These are phyloP conservation scores for Colletotrichum tofieldiae DNA, from an alignment of 2,329 filamentous ascomycete species.

Conservation along the genomic window DNA sequence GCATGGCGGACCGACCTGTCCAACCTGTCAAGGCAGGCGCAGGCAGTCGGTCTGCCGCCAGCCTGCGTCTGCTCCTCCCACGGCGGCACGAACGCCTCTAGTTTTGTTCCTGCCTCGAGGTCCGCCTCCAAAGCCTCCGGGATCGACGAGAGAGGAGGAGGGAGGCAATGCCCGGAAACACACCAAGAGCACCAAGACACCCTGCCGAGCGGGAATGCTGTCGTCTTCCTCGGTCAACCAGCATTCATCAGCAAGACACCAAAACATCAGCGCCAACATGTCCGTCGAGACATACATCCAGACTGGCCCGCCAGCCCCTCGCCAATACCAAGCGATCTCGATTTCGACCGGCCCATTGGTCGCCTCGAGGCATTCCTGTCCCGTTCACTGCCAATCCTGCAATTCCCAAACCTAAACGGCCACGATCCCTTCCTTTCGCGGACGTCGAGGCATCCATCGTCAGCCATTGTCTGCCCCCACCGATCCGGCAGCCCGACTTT, in stretches of 20 bases:
- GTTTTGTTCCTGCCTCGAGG: not conserved
- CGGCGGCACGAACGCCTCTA: too few species aligned
- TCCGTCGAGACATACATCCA: not conserved
- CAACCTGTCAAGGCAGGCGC: not conserved
- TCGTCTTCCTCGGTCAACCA: not conserved
- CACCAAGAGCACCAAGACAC: not conserved
- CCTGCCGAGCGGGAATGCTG: not conserved
- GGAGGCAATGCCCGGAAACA: not conserved
- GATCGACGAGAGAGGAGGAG: not conserved
- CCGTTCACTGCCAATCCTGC: constrained; percentile 4
- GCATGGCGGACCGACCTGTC: not conserved
- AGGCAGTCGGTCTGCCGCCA: not conserved
- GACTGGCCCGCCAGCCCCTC: not conserved
- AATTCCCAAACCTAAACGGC: constrained; percentile 5
- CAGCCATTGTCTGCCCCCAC: constrained; percentile 6
- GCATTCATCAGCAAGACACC: not conserved
- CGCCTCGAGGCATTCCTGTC: not conserved
- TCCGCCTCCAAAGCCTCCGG: too few species aligned
- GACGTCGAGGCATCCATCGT: constrained; percentile 13
- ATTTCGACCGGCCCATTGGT: not conserved
- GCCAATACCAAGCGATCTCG: not conserved
- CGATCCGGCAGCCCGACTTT: constrained; percentile 30
- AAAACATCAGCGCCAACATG: not conserved
- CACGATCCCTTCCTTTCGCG: constrained; percentile 29
- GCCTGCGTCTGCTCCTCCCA: not conserved